These are phyloP conservation scores for Hemileccinum rubropunctum DNA, from an alignment of 768 basidiomycete species.

Conservation along the genomic window DNA sequence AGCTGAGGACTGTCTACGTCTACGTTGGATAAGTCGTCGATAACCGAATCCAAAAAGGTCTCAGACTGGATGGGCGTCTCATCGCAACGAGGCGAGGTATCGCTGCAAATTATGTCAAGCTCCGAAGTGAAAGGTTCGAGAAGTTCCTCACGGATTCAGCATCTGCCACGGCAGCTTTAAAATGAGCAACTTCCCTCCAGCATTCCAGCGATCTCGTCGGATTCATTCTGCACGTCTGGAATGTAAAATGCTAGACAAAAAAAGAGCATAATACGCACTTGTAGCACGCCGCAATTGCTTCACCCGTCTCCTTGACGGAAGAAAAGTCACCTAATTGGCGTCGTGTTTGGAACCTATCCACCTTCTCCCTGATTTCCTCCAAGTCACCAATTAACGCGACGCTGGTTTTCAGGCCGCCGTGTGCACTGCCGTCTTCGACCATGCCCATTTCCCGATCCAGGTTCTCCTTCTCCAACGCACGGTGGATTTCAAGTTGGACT, in stretches of 20 bases:
- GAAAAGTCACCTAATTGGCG: constrained; percentile 53
- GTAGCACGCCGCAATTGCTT: constrained; percentile 74
- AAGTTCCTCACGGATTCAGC: constrained; percentile 59
- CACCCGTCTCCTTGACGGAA: constrained; percentile 52
- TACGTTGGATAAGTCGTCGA: too few species aligned
- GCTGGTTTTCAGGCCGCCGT: constrained; percentile 53
- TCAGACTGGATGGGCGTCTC: constrained; percentile 14
- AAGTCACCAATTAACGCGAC: constrained; percentile 68
- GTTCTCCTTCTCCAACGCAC: constrained; percentile 84
- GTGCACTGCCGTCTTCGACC: constrained; percentile 42
- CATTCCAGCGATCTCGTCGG: constrained; percentile 62
- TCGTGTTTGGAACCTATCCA: constrained; percentile 65
- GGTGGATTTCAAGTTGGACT: constrained; percentile 71
- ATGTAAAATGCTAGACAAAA: too few species aligned
- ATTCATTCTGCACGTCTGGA: constrained; percentile 33
- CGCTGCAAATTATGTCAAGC: constrained; percentile 38
- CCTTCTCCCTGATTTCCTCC: constrained; percentile 67
- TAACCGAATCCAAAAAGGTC: not conserved
- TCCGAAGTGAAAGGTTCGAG: constrained; percentile 5
- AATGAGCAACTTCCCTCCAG: constrained; percentile 66
- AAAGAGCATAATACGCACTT: constrained; percentile 37
- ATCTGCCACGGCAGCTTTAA: constrained; percentile 64
- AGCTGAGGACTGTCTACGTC: too few species aligned
- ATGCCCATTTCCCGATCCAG: constrained; percentile 67
- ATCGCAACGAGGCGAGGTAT: constrained; percentile 60